Base-by-base conservation (phyloP, 1,139 yeast genomes). In the Arxiozyma telluris region DNA sequence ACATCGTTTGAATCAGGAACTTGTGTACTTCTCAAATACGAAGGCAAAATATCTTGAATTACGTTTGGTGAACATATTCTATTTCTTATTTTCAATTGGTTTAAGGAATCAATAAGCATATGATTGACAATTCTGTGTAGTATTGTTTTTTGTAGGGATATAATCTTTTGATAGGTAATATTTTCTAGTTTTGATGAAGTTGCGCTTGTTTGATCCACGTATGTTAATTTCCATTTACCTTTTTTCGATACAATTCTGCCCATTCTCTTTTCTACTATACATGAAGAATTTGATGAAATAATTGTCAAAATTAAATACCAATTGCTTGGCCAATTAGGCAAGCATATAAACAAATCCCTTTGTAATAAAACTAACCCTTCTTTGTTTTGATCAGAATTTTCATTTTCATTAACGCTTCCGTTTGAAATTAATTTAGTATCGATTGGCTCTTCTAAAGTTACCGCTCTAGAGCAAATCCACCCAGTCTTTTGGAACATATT, bases 291-390 rank as follows among this genome's bases (percentile, higher is more conserved):
- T 20, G 75, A 74, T 1, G 80, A 73, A 44, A 72, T 76, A 54
- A 74, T 69, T 46, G 64, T 82, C 76, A 68, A 73, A 65, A 83
- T 76, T 50, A 85, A 68, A 64, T 82, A 82, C 91, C 91, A 85
- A 54, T 83, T 80, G 1, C 81, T 71, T 0, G 90, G 89, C 91
- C 91, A 85, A 56, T 79, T 83, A 53, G 78, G 79, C 52, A 69
- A 51, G 41, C 86, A 73, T 23, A 87, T 75, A 64, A 80, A 84
- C 54, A 81, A 76, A 58, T 76, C 81, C 27, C 81, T 61, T 44
- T 69, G 67, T 53, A 65, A 57, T 4, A 64, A 52, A 15, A 48
- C 49, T 21, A 51, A 44, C 27, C 50, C 52, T 15, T 50, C 49
- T 39, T 41, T 30, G 15, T 30, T 27, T 27, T 45, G 30, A 23